Evolutionary conservation across 2,329 filamentous ascomycete species (phyloP).

Genomic region (Diatrype stigma): DNA sequence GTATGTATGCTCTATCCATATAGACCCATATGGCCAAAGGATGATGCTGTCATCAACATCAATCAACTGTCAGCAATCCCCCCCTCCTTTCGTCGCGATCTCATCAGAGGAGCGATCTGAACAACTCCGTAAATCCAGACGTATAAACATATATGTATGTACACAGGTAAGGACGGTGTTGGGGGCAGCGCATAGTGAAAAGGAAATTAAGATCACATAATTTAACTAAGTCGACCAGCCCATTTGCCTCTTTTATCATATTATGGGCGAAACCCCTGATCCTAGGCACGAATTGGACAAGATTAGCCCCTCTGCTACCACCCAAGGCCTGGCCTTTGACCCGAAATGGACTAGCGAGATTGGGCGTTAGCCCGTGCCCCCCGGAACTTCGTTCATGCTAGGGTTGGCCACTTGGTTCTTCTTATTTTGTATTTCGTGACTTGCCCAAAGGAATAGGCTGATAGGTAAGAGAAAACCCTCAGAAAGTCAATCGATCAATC

Average conservation of each 20-base stretch:
- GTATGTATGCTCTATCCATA: neutral
- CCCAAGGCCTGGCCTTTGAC: neutral
- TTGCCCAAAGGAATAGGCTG: neutral
- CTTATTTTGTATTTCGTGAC: neutral
- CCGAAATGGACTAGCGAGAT: conserved; percentile 38
- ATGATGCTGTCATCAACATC: neutral
- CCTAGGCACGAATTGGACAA: conserved; percentile 17
- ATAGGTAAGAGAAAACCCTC: conserved; percentile 6
- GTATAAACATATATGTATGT: too few relatives aligned
- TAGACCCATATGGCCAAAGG: neutral
- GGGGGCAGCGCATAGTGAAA: neutral
- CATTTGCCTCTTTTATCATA: conserved; percentile 7
- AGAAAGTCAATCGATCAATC: conserved; percentile 16
- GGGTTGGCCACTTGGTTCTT: neutral
- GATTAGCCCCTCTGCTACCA: conserved; percentile 12
- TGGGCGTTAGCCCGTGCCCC: conserved; percentile 24
- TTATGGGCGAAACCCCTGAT: conserved; percentile 14
- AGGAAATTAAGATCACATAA: neutral
- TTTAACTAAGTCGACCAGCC: conserved; percentile 15
- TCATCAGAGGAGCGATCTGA: neutral
- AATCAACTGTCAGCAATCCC: neutral
- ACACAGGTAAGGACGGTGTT: neutral
- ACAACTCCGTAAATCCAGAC: too few relatives aligned
- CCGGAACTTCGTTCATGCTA: conserved; percentile 18
- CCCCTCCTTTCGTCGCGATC: neutral